Evolutionary conservation across 768 basidiomycete genomes (phyloP).

Genomic region (Hemileccinum impolitum): DNA sequence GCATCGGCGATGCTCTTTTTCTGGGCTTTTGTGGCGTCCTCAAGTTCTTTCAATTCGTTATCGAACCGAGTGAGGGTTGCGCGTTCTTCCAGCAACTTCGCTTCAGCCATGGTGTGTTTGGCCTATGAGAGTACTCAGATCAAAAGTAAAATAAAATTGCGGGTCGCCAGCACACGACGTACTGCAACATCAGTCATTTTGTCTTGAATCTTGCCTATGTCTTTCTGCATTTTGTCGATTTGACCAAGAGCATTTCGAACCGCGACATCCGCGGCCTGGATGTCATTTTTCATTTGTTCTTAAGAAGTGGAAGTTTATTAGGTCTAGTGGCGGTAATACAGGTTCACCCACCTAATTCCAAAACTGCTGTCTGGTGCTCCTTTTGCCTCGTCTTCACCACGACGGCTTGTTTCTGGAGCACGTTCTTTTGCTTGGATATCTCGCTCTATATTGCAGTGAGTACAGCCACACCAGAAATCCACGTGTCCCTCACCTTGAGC

Average conservation of each 20-base stretch:
- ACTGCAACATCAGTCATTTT: slow-evolving; percentile 38
- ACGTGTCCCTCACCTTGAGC: slow-evolving; percentile 61
- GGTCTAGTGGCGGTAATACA: not conserved
- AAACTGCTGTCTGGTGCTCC: slow-evolving; percentile 79
- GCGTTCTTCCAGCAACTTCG: slow-evolving; percentile 76
- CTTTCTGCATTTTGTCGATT: slow-evolving; percentile 54
- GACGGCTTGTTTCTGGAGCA: slow-evolving; percentile 76
- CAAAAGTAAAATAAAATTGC: not conserved
- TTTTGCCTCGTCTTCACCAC: slow-evolving; percentile 84
- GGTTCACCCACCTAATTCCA: slow-evolving; percentile 74
- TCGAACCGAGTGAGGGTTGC: slow-evolving; percentile 88
- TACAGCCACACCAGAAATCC: not conserved
- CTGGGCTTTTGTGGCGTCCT: slow-evolving; percentile 77
- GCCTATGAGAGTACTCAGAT: slow-evolving; percentile 34
- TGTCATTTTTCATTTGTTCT: slow-evolving; percentile 33
- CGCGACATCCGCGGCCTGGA: slow-evolving; percentile 19
- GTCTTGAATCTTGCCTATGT: slow-evolving; percentile 56
- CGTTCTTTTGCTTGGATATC: slow-evolving; percentile 78
- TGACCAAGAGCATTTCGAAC: slow-evolving; percentile 36
- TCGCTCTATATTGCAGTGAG: slow-evolving; percentile 40
- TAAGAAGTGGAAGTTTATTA: not conserved
- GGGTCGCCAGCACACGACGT: not conserved
- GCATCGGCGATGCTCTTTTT: slow-evolving; percentile 65
- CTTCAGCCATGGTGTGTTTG: slow-evolving; percentile 61
- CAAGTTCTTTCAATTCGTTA: slow-evolving; percentile 80